phyloP scores from a whole-genome alignment of 2,329 filamentous ascomycete species.

The Lithohypha guttulata region DNA sequence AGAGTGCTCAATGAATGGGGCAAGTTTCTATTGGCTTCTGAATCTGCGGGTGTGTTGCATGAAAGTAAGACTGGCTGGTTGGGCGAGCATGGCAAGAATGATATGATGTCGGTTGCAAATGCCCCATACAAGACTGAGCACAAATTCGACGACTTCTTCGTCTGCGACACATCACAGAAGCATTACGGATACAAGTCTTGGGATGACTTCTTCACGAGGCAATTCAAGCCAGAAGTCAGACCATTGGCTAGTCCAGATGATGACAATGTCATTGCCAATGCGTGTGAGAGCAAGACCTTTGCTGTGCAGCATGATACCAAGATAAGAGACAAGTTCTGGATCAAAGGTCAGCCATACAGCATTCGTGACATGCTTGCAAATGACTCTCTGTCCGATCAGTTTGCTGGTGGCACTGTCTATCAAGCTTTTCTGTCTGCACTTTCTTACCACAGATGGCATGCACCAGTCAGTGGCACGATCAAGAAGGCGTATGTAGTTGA shows the following conservation, averaged over 20 bases:
- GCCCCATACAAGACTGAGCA: conserved; percentile 17
- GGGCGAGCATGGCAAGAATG: conserved; percentile 28
- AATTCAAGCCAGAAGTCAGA: conserved; percentile 43
- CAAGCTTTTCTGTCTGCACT: conserved; percentile 59
- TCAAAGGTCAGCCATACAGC: conserved; percentile 60
- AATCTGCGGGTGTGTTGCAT: conserved; percentile 42
- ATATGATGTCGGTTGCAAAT: conserved; percentile 26
- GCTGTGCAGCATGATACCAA: conserved; percentile 41
- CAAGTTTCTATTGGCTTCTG: conserved; percentile 34
- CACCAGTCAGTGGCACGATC: conserved; percentile 54
- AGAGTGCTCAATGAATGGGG: conserved; percentile 43
- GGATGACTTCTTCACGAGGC: conserved; percentile 60
- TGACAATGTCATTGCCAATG: conserved; percentile 46
- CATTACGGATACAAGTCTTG: conserved; percentile 53
- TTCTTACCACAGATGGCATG: conserved; percentile 63
- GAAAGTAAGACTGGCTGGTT: conserved; percentile 30
- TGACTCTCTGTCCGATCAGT: conserved; percentile 43
- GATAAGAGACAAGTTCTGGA: conserved; percentile 53
- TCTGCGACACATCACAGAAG: conserved; percentile 21
- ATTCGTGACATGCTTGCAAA: conserved; percentile 52
- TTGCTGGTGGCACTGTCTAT: conserved; percentile 56
- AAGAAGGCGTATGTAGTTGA: conserved; percentile 47
- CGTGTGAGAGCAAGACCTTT: conserved; percentile 54
- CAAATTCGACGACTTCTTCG: conserved; percentile 25
- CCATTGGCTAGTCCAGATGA: conserved; percentile 50